These are phyloP conservation scores for Nothophoma quercina DNA, from an alignment of 2,329 filamentous ascomycete genomes.

Conservation along the genomic window DNA sequence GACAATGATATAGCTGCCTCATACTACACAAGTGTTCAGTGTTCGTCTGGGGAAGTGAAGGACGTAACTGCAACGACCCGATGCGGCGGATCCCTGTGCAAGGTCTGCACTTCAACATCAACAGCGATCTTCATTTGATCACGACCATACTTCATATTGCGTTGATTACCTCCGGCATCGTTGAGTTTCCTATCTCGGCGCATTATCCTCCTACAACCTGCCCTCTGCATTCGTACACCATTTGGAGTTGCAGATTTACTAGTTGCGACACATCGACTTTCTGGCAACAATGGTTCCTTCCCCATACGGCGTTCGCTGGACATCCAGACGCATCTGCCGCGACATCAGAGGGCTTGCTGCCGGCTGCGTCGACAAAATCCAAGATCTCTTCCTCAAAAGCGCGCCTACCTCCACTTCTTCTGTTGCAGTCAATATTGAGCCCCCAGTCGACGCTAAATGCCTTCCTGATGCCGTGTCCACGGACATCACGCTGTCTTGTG, in stretches of 20 bases:
- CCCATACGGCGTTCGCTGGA: constrained; percentile 18
- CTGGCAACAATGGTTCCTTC: constrained; percentile 5
- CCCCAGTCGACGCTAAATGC: background rate
- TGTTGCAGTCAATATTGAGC: background rate
- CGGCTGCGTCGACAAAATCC: constrained; percentile 3
- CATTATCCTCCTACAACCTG: background rate
- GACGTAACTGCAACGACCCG: too few relatives aligned
- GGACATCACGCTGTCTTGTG: background rate
- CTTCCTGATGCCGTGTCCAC: background rate
- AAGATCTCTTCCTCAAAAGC: background rate
- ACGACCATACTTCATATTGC: too few relatives aligned
- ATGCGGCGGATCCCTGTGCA: too few relatives aligned
- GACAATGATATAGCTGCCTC: too few relatives aligned
- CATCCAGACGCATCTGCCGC: constrained; percentile 26
- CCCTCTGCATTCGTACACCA: too few relatives aligned
- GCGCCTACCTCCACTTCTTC: background rate
- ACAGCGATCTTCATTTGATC: background rate
- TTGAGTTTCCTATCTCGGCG: background rate
- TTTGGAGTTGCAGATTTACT: too few relatives aligned
- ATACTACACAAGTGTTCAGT: too few relatives aligned
- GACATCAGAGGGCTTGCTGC: constrained; percentile 24
- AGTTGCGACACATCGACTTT: background rate
- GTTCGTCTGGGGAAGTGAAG: too few relatives aligned
- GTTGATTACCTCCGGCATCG: background rate
- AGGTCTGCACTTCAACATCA: background rate